Evolutionary conservation across 208 protist species (phyloP).

Genomic region (Leptomonas pyrrhocoris): DNA sequence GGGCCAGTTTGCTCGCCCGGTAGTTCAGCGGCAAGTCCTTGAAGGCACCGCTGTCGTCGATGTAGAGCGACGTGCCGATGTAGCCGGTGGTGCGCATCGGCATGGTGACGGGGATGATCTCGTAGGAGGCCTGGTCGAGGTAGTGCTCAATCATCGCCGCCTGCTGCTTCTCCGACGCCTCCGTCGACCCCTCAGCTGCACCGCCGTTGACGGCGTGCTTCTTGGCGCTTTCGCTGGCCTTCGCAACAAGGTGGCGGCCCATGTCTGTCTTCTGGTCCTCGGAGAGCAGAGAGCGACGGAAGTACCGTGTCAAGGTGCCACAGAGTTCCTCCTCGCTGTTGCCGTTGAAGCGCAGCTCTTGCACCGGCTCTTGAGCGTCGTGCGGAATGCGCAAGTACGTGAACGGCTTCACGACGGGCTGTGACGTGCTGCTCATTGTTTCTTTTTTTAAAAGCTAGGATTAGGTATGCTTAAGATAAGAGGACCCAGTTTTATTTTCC

Average conservation of each 20-base stretch:
- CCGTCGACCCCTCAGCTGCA: slow-evolving; percentile 1
- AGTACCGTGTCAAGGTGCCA: slow-evolving; percentile 60
- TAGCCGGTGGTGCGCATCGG: slow-evolving; percentile 71
- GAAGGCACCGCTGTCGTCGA: slow-evolving; percentile 89
- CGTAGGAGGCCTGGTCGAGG: slow-evolving; percentile 76
- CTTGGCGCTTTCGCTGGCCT: slow-evolving; percentile 42
- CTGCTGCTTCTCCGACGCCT: slow-evolving; percentile 40
- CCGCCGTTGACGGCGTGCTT: slow-evolving; percentile 17
- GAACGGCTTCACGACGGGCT: slow-evolving; percentile 61
- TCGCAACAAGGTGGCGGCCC: slow-evolving; percentile 56
- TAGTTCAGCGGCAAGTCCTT: slow-evolving; percentile 85
- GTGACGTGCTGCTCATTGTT: slow-evolving; percentile 22
- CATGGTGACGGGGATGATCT: slow-evolving; percentile 89
- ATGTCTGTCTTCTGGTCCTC: slow-evolving; percentile 72
- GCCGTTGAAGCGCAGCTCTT: slow-evolving; percentile 55
- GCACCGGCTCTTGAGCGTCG: slow-evolving; percentile 43
- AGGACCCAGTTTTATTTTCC: no score
- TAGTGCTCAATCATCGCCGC: slow-evolving; percentile 71
- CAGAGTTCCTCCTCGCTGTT: slow-evolving; percentile 74
- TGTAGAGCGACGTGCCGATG: slow-evolving; percentile 87
- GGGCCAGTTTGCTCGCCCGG: slow-evolving; percentile 82
- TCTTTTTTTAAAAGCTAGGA: slow-evolving; percentile 4
- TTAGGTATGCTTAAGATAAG: no score
- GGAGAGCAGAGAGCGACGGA: slow-evolving; percentile 70
- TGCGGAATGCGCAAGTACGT: slow-evolving; percentile 78